A percentile compares a stretch with the other conserved stretches of the same genome.
These are phyloP conservation scores for Fomitopsis palustris DNA, from an alignment of 1,284 basidiomycete species.

Conservation along the genomic window DNA sequence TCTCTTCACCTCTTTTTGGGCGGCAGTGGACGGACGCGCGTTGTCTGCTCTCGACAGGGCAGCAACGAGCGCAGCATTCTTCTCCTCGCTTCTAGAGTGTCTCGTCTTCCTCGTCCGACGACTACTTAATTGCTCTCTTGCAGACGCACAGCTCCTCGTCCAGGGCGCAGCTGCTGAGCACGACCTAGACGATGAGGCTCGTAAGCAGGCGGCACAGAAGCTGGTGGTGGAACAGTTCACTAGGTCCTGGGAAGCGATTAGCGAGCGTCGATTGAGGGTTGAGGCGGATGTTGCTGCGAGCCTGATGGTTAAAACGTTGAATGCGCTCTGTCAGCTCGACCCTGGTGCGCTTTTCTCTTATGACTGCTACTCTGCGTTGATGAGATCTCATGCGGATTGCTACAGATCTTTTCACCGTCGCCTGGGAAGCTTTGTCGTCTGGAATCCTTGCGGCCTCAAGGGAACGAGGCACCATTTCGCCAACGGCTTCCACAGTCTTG, in stretches of 20 bases:
- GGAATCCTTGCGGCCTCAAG: conserved; percentile 21
- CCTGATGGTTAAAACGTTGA: conserved; percentile 42
- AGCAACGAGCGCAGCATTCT: conserved; percentile 55
- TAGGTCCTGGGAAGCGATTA: conserved; percentile 48
- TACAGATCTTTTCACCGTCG: conserved; percentile 40
- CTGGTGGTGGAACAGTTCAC: conserved; percentile 46
- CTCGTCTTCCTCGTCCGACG: conserved; percentile 52
- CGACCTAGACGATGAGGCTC: conserved; percentile 3
- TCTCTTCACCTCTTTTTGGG: conserved; percentile 78
- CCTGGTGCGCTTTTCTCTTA: conserved; percentile 32
- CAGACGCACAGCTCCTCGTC: conserved; percentile 13
- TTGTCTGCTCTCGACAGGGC: conserved; percentile 51
- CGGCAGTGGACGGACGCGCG: conserved; percentile 64
- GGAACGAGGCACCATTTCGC: conserved; percentile 18
- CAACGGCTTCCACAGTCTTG: conserved; percentile 40
- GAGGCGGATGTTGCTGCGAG: conserved; percentile 42
- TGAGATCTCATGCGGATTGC: neutral
- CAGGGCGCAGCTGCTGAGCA: neutral
- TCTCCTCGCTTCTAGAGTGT: conserved; percentile 70
- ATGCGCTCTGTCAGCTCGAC: conserved; percentile 38
- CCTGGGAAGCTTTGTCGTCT: conserved; percentile 39
- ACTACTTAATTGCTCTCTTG: conserved; percentile 22
- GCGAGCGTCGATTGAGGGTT: conserved; percentile 39
- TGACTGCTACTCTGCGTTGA: neutral
- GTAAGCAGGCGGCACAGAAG: conserved; percentile 16